Conservation (phyloP, 805 yeast genomes). For the Wickerhamomyces tratensis region DNA sequence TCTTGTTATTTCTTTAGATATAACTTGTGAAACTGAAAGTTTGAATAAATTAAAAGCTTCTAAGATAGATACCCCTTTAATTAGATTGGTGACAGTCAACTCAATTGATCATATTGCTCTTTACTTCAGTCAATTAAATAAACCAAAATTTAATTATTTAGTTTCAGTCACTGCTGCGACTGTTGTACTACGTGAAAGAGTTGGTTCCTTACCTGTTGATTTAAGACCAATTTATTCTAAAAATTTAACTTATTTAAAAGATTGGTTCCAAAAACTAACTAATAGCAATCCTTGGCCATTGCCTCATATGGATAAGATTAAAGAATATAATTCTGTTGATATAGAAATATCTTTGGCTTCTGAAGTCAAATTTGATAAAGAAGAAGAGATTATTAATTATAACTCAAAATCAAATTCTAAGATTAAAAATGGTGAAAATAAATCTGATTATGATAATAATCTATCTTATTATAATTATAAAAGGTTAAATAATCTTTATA, state of each 20-base stretch:
- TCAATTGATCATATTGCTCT: slow-evolving; percentile 76
- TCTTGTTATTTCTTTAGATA: slow-evolving; percentile 54
- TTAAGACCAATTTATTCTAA: slow-evolving; percentile 65
- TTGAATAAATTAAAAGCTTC: slow-evolving; percentile 20
- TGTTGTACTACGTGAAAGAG: slow-evolving; percentile 72
- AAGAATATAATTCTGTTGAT: slow-evolving; percentile 56
- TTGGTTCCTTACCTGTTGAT: slow-evolving; percentile 76
- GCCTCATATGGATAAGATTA: slow-evolving; percentile 60
- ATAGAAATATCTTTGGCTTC: slow-evolving; percentile 72
- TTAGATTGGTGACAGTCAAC: slow-evolving; percentile 67
- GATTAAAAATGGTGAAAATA: slow-evolving; percentile 4
- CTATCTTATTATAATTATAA: slow-evolving; percentile 41
- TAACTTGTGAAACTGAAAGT: slow-evolving; percentile 35
- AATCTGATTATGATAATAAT: slow-evolving; percentile 5
- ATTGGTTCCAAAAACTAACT: slow-evolving; percentile 44
- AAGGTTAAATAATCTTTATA: slow-evolving; percentile 56
- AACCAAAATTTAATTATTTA: slow-evolving; percentile 33
- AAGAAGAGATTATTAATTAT: slow-evolving; percentile 34
- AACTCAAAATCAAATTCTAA: slow-evolving; percentile 9
- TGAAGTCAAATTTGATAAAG: slow-evolving; percentile 53
- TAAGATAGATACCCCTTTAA: slow-evolving; percentile 36
- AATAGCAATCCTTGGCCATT: slow-evolving; percentile 54
- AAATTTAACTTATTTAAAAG: slow-evolving; percentile 48
- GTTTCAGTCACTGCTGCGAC: slow-evolving; percentile 71
- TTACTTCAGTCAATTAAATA: slow-evolving; percentile 28